Evolutionary conservation across 495 filamentous ascomycete species (phyloP).

Genomic region (Podospora anserina): DNA sequence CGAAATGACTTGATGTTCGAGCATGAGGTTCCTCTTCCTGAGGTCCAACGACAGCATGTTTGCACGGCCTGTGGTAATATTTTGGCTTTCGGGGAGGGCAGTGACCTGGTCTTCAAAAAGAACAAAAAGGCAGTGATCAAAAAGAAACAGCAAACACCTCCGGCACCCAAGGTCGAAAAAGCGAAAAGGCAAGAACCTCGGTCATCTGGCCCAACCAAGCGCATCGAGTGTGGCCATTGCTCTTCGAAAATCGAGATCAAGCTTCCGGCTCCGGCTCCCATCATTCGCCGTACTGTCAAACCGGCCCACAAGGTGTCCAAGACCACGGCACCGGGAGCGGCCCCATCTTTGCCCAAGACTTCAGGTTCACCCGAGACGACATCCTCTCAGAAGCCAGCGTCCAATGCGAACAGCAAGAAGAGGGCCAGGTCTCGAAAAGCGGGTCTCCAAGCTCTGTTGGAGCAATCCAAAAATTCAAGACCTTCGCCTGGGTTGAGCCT

Average conservation of each 20-base stretch:
- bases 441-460: conserved; percentile 51
- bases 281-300: conserved; percentile 8
- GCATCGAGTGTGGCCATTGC: conserved; percentile 47
- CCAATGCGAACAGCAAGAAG: conserved; percentile 53
- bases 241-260: conserved; percentile 38
- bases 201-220: conserved; percentile 31
- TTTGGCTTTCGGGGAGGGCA: conserved; percentile 45
- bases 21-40: conserved; percentile 40
- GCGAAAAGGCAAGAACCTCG: conserved; percentile 16
- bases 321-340: not conserved
- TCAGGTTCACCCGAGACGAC: not conserved
- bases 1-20: conserved; percentile 43
- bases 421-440: conserved; percentile 52
- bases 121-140: not conserved
- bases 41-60: conserved; percentile 44
- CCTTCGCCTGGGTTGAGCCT: conserved; percentile 48
- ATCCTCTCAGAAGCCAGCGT: conserved; percentile 23
- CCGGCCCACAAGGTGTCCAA: conserved; percentile 10
- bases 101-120: conserved; percentile 22
- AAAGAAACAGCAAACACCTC: conserved; percentile 13
- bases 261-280: conserved; percentile 28
- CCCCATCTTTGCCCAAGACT: conserved; percentile 1
- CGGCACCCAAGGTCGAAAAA: not conserved
- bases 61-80: conserved; percentile 54
- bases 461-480: conserved; percentile 37